Evolutionary conservation across 1,284 basidiomycete species (phyloP), one percentile per base, ranked within the genome.

Genomic region (Xerocomus minutiporus): DNA sequence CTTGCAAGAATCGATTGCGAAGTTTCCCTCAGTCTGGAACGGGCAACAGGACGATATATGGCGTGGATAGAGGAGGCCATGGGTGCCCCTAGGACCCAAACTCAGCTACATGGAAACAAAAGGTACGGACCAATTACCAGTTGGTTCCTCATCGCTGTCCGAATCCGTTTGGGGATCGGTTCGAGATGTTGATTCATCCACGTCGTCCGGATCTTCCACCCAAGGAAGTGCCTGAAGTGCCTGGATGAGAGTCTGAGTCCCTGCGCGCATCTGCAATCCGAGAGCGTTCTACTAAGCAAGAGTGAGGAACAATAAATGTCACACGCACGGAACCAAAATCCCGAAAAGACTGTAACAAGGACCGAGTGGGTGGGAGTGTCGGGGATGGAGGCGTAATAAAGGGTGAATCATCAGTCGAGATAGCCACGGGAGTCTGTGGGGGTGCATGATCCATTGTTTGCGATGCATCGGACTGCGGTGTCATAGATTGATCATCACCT

Each of bases 231-330:
- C 88, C 61, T 91, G 89, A 20, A 91, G 73, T 3, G 87, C 89
- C 71, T 91, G 89, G 44, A 91, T 91, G 48, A 91, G 79, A 2
- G 89, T 87, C 66, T 91, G 89, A 5, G 89, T 91, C 26, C 88
- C 88, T 23, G 83, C 80, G 42, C 87, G 83, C 82, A 91, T 86
- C 89, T 86, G 61, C 63, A 57, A 54, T 50, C 55, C 58, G 32
- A 36, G 6, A 35, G n/a, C 4, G 29, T 25, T 28, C 8, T 15
- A 12, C 50, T 61, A 52, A 59, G 55, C 29, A 48, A 46, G 46
- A 13, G 15, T 32, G 7, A 36, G 9, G 12, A 17, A 53, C 34
- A 40, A 38, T 39, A 7, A 29, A 46, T 47, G 39, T 13, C 44
- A 59, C 48, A 54, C 82, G 59, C 63, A 89, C 88, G 12, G 88